Conservation (phyloP, 2,329 filamentous ascomycete genomes). For the Gremmenia infestans region DNA sequence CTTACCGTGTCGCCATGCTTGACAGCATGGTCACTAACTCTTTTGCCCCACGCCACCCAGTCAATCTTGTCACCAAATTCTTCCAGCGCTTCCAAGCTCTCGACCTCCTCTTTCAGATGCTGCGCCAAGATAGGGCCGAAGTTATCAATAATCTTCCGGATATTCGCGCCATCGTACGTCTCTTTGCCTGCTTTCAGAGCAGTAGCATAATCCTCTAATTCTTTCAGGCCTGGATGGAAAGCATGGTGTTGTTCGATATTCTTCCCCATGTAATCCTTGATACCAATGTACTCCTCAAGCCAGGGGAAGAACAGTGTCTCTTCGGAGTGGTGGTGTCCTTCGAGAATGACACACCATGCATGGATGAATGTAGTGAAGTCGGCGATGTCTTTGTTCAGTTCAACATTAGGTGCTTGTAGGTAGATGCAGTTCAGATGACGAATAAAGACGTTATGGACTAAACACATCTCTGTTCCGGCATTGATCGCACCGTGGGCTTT, state of each 20-base stretch:
- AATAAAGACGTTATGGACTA: slow-evolving; percentile 34
- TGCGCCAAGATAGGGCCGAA: slow-evolving; percentile 33
- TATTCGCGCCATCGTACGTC: slow-evolving; percentile 30
- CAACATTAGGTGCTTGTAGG: slow-evolving; percentile 33
- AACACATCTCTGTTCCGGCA: slow-evolving; percentile 32
- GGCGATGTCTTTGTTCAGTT: slow-evolving; percentile 34
- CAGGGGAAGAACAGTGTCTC: slow-evolving; percentile 37
- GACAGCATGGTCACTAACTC: slow-evolving; percentile 11
- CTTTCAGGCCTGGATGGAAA: slow-evolving; percentile 35
- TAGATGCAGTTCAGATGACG: slow-evolving; percentile 35
- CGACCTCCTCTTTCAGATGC: slow-evolving; percentile 38
- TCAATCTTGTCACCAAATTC: slow-evolving; percentile 34
- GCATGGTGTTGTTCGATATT: slow-evolving; percentile 39
- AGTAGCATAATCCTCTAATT: slow-evolving; percentile 32
- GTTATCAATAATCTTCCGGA: slow-evolving; percentile 32
- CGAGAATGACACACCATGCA: slow-evolving; percentile 30
- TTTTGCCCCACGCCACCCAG: slow-evolving; percentile 32
- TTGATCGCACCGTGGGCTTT: slow-evolving; percentile 5
- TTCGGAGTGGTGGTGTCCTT: slow-evolving; percentile 37
- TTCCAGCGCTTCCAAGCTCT: slow-evolving; percentile 32
- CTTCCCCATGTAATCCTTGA: slow-evolving; percentile 36
- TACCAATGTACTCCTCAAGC: slow-evolving; percentile 33
- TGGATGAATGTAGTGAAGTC: slow-evolving; percentile 32
- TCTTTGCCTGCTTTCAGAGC: slow-evolving; percentile 27
- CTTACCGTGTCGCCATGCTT: slow-evolving; percentile 13